A percentile compares a stretch with the other conserved stretches of the same genome.
phyloP scores from a whole-genome alignment of 1,139 yeast species.

The Scheffersomyces insectosa region DNA sequence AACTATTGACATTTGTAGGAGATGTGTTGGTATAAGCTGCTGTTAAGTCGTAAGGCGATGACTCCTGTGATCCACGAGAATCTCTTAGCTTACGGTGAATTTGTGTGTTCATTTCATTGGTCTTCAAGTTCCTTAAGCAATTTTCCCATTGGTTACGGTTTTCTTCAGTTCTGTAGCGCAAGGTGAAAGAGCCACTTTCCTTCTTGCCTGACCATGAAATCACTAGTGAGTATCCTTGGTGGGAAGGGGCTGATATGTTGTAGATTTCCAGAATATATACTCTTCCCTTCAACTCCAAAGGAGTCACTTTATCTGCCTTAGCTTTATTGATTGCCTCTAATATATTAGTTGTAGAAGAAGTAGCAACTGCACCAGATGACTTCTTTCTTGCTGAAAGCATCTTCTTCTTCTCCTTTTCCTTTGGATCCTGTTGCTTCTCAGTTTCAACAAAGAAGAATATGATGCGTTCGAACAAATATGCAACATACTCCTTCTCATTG shows the following conservation, averaged over 20 bases:
- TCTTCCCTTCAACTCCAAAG: slow-evolving; percentile 62
- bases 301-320: slow-evolving; percentile 26
- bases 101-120: slow-evolving; percentile 44
- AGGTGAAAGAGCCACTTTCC: slow-evolving; percentile 73
- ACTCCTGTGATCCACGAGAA: slow-evolving; percentile 34
- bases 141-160: slow-evolving; percentile 69
- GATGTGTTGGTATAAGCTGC: slow-evolving; percentile 15
- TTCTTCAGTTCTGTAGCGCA: slow-evolving; percentile 71
- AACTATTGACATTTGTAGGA: slow-evolving; percentile 9
- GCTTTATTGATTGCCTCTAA: slow-evolving; percentile 37
- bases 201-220: slow-evolving; percentile 80
- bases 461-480: slow-evolving; percentile 85
- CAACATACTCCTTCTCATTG: slow-evolving; percentile 83
- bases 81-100: slow-evolving; percentile 41
- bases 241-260: slow-evolving; percentile 46
- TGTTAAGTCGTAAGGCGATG: slow-evolving; percentile 25
- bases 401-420: slow-evolving; percentile 32
- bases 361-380: slow-evolving; percentile 29
- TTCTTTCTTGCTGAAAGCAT: slow-evolving; percentile 46
- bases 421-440: slow-evolving; percentile 18
- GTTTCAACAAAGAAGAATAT: slow-evolving; percentile 72
- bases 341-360: slow-evolving; percentile 38
- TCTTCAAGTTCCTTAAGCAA: slow-evolving; percentile 49
- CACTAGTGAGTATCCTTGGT: slow-evolving; percentile 55
- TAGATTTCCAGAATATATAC: slow-evolving; percentile 69